These are phyloP conservation scores for Cryptococcus sp. DNA, from an alignment of 1,284 basidiomycete genomes.

Conservation along the genomic window DNA sequence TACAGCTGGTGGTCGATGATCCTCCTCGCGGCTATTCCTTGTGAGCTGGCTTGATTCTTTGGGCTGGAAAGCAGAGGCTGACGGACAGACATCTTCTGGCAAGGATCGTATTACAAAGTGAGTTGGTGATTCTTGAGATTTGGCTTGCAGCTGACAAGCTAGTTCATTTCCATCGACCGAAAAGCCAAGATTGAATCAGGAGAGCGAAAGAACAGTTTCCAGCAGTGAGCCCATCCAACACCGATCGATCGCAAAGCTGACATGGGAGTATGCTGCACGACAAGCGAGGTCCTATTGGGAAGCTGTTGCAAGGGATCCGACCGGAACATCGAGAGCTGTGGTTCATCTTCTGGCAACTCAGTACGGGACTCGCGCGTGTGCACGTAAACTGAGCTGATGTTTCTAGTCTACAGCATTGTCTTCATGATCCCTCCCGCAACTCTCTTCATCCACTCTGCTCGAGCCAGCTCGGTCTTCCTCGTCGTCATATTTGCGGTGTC, in stretches of 20 bases:
- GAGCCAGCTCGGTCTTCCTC: constrained; percentile 70
- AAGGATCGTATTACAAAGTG: constrained; percentile 83
- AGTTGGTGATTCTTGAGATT: not conserved
- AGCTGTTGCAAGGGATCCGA: constrained; percentile 57
- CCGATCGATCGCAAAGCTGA: not conserved
- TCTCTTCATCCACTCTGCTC: constrained; percentile 65
- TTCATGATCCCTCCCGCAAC: constrained; percentile 76
- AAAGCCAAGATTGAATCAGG: constrained; percentile 80
- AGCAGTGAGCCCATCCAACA: constrained; percentile 49
- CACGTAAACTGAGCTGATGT: constrained; percentile 5
- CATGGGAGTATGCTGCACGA: constrained; percentile 65
- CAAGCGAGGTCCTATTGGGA: constrained; percentile 74
- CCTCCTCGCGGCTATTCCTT: constrained; percentile 39
- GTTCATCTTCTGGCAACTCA: constrained; percentile 80
- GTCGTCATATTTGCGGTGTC: constrained; percentile 71
- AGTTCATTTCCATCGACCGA: constrained; percentile 79
- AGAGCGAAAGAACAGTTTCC: constrained; percentile 76
- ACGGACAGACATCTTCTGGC: constrained; percentile 74
- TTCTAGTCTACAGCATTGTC: constrained; percentile 70
- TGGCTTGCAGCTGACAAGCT: constrained; percentile 2
- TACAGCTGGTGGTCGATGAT: constrained; percentile 46
- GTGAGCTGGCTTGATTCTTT: constrained; percentile 26
- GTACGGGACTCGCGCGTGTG: constrained; percentile 49
- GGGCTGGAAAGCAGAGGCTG: not conserved
- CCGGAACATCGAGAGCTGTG: constrained; percentile 60